phyloP scores from a whole-genome alignment of 148 eudicot genomes.

The Cornus suecica region DNA sequence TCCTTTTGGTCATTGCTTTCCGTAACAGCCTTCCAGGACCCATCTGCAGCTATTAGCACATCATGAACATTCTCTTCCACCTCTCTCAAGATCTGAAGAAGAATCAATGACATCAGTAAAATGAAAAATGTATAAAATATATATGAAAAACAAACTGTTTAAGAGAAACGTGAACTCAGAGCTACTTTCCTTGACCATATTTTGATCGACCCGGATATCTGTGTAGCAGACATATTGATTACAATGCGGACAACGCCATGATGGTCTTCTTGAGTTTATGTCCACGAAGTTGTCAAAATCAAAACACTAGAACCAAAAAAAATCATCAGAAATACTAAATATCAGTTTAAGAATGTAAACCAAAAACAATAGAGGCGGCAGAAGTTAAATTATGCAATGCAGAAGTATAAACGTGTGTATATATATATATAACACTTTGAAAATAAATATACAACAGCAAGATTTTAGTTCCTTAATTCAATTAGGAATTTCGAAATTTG shows the following conservation, averaged over 20 bases:
- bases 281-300: constrained; percentile 74
- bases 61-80: constrained; percentile 51
- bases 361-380: background rate
- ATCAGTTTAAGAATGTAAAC: constrained; percentile 14
- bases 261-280: constrained; percentile 72
- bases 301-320: constrained; percentile 52
- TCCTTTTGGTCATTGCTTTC: constrained; percentile 42
- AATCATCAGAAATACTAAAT: constrained; percentile 1
- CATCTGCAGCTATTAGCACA: constrained; percentile 66
- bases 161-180: constrained; percentile 4
- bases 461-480: background rate
- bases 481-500: background rate
- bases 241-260: constrained; percentile 93
- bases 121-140: background rate
- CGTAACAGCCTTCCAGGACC: constrained; percentile 62
- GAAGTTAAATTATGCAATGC: background rate
- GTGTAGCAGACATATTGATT: constrained; percentile 74
- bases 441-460: background rate
- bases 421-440: no score
- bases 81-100: constrained; percentile 62
- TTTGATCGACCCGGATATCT: constrained; percentile 78
- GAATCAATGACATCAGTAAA: constrained; percentile 1
- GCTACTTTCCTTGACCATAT: constrained; percentile 70
- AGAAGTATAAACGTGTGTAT: no score
- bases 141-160: background rate